Evolutionary conservation across 805 yeast genomes (phyloP), one percentile per base, ranked within the genome.

Genomic region (Kodamaea neixiangensis): DNA sequence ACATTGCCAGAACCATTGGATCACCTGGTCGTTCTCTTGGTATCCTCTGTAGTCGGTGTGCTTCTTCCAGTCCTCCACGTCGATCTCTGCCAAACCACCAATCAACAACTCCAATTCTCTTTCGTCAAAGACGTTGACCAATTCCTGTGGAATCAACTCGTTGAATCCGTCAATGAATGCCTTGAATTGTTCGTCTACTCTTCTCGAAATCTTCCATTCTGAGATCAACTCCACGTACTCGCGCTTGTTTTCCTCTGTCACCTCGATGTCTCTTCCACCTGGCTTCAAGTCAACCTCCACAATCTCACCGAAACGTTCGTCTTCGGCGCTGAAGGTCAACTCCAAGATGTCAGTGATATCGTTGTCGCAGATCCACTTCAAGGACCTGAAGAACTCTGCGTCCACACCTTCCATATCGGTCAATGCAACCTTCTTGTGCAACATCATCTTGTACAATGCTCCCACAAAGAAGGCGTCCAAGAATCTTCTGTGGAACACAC

Each of bases 381-480:
- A 77, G 19, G 97, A 93, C 65, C 94, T 84, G 75, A 90, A 90
- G 73, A 93, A 91, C 66, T 94, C 98, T 19, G 97, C 93, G 71
- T 94, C 99, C 54, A 96, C 97, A 71, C 97, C 96, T 71, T 94
- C 99, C 96, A 94, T 87, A 72, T 94, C 99, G 69, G 89, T 96
- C 59, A 94, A 76, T 1, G 90, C 93, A 58, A 94, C 97, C 76
- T 91, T 91, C 72, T 94, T 94, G 66, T 85, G 89, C 61, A 94
- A 78, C 87, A 94, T 90, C 97, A 94, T 90, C 76, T 94, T 94
- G 74, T 94, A 94, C 69, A 94, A 82, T 1, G 99, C 98, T 58
- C 97, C 97, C 62, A 96, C 97, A 71, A 94, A 94, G 80, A 94
- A 94, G 0, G 98, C 98, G 70, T 94, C 99, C 67, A 94, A 75